Percentiles rank a stretch among this genome's conserved stretches.
These are phyloP conservation scores for Venturia carpophila DNA, from an alignment of 2,329 filamentous ascomycete species.

Conservation along the genomic window DNA sequence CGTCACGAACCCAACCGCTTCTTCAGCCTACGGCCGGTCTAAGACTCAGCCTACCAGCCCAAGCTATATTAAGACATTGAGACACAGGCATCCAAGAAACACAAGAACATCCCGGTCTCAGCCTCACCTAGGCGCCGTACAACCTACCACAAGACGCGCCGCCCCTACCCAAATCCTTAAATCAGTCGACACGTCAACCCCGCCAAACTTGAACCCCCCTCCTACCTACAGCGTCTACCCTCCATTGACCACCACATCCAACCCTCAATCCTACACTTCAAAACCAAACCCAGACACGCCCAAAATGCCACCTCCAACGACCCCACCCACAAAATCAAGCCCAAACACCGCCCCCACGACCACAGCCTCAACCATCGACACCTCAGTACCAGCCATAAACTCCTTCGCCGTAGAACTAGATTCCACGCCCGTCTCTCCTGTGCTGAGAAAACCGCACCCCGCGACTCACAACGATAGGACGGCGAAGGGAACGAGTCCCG, in stretches of 20 bases:
- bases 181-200: neutral
- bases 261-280: neutral
- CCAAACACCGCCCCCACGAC: conserved; percentile 1
- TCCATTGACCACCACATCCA: neutral
- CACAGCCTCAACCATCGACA: conserved; percentile 31
- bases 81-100: neutral
- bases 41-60: neutral
- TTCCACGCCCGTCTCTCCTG: conserved; percentile 28
- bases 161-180: neutral
- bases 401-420: conserved; percentile 39
- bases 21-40: neutral
- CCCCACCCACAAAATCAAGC: neutral
- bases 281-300: neutral
- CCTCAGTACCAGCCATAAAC: conserved; percentile 36
- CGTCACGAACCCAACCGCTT: neutral
- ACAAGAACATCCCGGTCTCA: neutral
- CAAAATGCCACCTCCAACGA: neutral
- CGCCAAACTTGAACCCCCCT: neutral
- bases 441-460: conserved; percentile 25
- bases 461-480: neutral
- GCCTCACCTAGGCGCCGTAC: neutral
- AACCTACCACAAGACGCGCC: neutral
- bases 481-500: conserved; percentile 21
- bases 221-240: neutral
- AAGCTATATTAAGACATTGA: conserved; percentile 7